These are phyloP conservation scores for Pythium periplocum DNA, from an alignment of 352 stramenopile species.

Conservation along the genomic window DNA sequence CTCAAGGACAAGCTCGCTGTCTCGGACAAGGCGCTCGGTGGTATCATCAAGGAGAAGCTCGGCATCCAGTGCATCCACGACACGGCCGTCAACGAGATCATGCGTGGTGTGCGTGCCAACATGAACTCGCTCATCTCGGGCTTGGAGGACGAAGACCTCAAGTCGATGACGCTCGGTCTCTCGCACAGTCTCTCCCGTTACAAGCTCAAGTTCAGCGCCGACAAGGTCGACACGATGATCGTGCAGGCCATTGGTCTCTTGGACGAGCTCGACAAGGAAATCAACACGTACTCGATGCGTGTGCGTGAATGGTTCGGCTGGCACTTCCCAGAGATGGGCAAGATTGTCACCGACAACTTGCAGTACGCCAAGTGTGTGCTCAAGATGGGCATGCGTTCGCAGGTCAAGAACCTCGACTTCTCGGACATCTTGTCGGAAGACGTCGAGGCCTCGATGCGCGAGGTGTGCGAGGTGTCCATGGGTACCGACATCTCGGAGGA, in stretches of 20 bases:
- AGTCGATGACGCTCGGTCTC: constrained; percentile 98
- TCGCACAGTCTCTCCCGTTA: constrained; percentile 97
- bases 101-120: constrained; percentile 95
- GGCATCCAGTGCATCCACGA: constrained; percentile 92
- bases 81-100: constrained; percentile 92
- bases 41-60: constrained; percentile 98
- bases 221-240: constrained; percentile 99
- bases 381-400: constrained; percentile 91
- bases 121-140: constrained; percentile 93
- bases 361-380: constrained; percentile 98
- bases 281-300: constrained; percentile 99
- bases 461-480: constrained; percentile 99
- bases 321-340: constrained; percentile 97
- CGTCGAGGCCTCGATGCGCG: constrained; percentile 94
- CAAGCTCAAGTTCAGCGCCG: constrained; percentile 99
- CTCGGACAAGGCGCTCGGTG: constrained; percentile 94
- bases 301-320: constrained; percentile 99
- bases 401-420: constrained; percentile 93
- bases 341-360: constrained; percentile 98
- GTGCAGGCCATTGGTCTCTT: constrained; percentile 99
- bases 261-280: constrained; percentile 99
- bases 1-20: constrained; percentile 96
- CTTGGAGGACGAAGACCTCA: constrained; percentile 87
- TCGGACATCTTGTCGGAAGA: constrained; percentile 86
- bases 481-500: constrained; percentile 99